These are phyloP conservation scores for Eutrema heterophyllum DNA, from an alignment of 345 rosid genomes.

Conservation along the genomic window DNA sequence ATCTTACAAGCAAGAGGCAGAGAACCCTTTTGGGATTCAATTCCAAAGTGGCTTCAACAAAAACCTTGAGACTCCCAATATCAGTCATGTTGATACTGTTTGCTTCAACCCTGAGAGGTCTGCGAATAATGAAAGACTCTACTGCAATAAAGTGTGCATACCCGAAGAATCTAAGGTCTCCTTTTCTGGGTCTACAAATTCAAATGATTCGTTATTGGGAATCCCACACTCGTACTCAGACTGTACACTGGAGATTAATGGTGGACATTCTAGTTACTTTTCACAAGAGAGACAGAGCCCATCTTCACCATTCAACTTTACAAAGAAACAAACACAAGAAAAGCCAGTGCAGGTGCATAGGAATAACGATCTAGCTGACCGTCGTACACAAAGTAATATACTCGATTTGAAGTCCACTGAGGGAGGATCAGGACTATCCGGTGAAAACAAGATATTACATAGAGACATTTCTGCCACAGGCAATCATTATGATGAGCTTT, in stretches of 20 bases:
- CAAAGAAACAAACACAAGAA: slow-evolving; percentile 37
- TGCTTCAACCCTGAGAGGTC: slow-evolving; percentile 31
- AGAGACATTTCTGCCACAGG: slow-evolving; percentile 4
- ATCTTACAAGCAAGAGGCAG: slow-evolving; percentile 33
- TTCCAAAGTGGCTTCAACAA: slow-evolving; percentile 25
- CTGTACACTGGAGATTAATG: slow-evolving; percentile 50
- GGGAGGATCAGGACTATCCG: not conserved
- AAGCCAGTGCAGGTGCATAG: slow-evolving; percentile 34
- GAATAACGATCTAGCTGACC: slow-evolving; percentile 29
- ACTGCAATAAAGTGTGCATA: slow-evolving; percentile 37
- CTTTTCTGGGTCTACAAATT: slow-evolving; percentile 42
- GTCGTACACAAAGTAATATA: slow-evolving; percentile 31
- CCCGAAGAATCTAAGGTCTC: slow-evolving; percentile 32
- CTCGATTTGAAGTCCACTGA: slow-evolving; percentile 30
- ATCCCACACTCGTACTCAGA: slow-evolving; percentile 60
- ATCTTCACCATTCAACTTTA: slow-evolving; percentile 42
- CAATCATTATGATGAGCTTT: slow-evolving; percentile 21
- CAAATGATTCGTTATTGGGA: slow-evolving; percentile 39
- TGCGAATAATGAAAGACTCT: slow-evolving; percentile 33
- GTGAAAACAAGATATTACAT: slow-evolving; percentile 26
- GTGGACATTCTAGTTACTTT: slow-evolving; percentile 40
- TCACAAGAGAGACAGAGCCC: slow-evolving; percentile 55
- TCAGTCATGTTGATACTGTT: slow-evolving; percentile 23
- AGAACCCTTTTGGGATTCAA: slow-evolving; percentile 28
- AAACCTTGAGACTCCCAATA: slow-evolving; percentile 10